A percentile compares a stretch with the other conserved stretches of the same genome.
These are phyloP conservation scores for Lactifluus piperatus DNA, from an alignment of 768 basidiomycete genomes.

Conservation along the genomic window DNA sequence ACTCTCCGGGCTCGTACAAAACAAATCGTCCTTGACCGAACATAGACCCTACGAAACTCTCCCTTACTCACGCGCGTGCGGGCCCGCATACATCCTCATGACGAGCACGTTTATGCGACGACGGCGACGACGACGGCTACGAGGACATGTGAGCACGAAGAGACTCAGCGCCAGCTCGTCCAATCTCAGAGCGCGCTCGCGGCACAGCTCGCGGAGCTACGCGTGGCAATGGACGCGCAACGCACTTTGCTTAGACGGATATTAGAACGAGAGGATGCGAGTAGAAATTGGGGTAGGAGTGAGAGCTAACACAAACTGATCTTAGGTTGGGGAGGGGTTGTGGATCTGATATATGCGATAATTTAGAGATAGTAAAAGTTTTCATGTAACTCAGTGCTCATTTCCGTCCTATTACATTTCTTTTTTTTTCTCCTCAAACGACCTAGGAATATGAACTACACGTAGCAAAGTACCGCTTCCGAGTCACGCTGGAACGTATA, in stretches of 20 bases:
- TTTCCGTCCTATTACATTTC: neutral
- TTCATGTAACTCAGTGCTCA: neutral
- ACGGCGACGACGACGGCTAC: neutral
- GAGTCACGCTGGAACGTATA: too few species aligned
- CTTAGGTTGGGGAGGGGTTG: neutral
- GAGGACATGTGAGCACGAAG: conserved; percentile 28
- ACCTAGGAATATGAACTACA: neutral
- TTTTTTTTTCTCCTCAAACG: neutral
- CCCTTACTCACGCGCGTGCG: neutral
- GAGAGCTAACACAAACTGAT: conserved; percentile 3
- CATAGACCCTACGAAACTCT: neutral
- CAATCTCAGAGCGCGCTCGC: conserved; percentile 61
- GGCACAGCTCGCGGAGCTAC: conserved; percentile 52
- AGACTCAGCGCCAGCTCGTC: conserved; percentile 52
- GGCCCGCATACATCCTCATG: neutral
- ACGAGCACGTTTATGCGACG: too few species aligned
- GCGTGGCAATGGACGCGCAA: conserved; percentile 48
- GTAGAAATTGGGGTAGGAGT: neutral
- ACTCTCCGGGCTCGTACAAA: too few species aligned
- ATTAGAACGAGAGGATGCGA: conserved; percentile 14
- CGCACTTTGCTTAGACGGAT: conserved; percentile 39
- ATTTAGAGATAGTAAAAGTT: neutral
- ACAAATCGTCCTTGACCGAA: neutral
- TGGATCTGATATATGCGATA: neutral
- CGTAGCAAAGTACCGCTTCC: neutral